Evolutionary conservation across 495 filamentous ascomycete species (phyloP).

Genomic region (Podospora pseudocomata): DNA sequence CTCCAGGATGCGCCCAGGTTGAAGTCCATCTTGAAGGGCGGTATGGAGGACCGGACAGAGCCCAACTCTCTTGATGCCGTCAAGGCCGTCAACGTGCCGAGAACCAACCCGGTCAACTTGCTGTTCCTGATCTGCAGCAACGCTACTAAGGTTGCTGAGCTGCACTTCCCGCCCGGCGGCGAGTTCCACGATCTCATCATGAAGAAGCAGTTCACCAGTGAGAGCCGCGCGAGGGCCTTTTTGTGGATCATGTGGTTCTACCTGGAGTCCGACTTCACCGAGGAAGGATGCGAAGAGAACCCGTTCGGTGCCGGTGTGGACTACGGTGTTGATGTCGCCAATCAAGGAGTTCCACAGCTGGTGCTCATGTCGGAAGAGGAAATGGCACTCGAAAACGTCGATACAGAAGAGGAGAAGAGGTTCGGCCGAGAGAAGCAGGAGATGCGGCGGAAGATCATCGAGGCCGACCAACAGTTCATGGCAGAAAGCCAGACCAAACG

Average conservation of each 20-base stretch:
- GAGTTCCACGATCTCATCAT: conserved; percentile 98
- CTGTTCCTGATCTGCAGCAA: conserved; percentile 93
- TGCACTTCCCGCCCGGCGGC: conserved; percentile 77
- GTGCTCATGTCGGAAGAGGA: conserved; percentile 72
- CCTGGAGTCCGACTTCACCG: conserved; percentile 89
- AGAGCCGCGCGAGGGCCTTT: conserved; percentile 82
- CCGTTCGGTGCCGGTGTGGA: conserved; percentile 80
- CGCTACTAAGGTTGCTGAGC: conserved; percentile 85
- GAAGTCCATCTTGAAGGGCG: conserved; percentile 96
- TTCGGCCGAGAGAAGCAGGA: conserved; percentile 83
- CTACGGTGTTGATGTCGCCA: conserved; percentile 58
- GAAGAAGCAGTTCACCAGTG: conserved; percentile 76
- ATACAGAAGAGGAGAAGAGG: conserved; percentile 76
- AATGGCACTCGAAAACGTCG: conserved; percentile 81
- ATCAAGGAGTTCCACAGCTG: conserved; percentile 77
- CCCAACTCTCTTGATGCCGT: conserved; percentile 83
- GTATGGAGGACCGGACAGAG: conserved; percentile 87
- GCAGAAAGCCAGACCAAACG: conserved; percentile 49
- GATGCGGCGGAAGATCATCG: conserved; percentile 72
- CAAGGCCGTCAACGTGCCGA: conserved; percentile 60
- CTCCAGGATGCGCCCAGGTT: conserved; percentile 93
- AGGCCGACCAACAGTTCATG: conserved; percentile 49
- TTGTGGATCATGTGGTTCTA: conserved; percentile 99
- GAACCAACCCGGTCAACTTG: conserved; percentile 95
- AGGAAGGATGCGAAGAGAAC: conserved; percentile 77